Conservation (phyloP, 768 basidiomycete species). For the Auricularia sp. region DNA sequence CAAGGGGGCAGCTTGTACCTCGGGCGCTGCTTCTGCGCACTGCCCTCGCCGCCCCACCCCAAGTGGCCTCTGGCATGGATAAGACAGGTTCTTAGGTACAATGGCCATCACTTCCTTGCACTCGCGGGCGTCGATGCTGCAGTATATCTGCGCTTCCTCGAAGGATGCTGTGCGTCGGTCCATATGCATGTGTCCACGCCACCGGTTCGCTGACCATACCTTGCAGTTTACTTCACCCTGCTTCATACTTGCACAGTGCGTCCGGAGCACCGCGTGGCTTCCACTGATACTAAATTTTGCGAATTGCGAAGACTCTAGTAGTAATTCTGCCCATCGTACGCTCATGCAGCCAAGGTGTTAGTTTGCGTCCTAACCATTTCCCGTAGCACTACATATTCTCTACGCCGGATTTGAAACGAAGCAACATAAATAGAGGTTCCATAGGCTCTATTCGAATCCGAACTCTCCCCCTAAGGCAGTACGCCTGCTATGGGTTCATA, state of each 20-base stretch:
- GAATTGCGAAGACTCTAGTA: not conserved
- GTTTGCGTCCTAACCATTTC: not conserved
- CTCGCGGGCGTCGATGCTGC: slow-evolving; percentile 53
- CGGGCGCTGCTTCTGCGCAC: not conserved
- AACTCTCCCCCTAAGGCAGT: not conserved
- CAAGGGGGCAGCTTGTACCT: not conserved
- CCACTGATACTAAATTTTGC: not conserved
- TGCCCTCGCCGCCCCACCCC: not conserved
- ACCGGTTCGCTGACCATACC: not conserved
- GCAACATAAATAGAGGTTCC: not conserved
- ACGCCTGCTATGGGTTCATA: not conserved
- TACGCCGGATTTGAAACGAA: not conserved
- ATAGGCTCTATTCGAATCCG: not conserved
- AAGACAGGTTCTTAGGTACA: not conserved
- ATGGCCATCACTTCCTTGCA: slow-evolving; percentile 62
- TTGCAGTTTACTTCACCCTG: not conserved
- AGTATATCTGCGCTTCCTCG: not conserved
- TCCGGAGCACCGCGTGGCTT: not conserved
- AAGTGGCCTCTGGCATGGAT: not conserved
- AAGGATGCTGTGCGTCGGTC: not conserved
- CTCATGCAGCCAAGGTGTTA: not conserved
- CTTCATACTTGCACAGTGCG: not conserved
- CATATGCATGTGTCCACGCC: not conserved
- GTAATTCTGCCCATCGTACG: slow-evolving; percentile 1
- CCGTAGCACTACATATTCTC: not conserved